Conservation (phyloP, 768 basidiomycete genomes). For the Cubamyces sp. region DNA sequence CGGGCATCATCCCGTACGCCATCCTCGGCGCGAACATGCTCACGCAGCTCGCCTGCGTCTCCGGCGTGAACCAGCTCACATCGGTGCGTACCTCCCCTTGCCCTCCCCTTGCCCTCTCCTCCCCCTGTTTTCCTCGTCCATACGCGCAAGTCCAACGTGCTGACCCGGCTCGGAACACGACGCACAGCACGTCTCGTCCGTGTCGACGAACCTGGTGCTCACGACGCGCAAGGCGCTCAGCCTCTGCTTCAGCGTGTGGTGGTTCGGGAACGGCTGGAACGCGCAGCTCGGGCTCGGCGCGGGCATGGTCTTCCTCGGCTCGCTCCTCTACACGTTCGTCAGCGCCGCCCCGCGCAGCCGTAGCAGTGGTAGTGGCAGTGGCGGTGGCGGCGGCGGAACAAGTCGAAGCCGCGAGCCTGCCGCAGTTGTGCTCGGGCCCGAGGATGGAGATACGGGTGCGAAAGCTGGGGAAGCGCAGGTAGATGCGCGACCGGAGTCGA, state of each 20-base stretch:
- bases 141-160: too few relatives aligned
- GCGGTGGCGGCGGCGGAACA: too few relatives aligned
- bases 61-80: conserved; percentile 81
- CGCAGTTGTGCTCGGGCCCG: neutral
- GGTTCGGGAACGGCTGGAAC: conserved; percentile 79
- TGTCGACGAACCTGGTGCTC: conserved; percentile 80
- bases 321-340: conserved; percentile 52
- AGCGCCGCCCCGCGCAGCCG: conserved; percentile 20
- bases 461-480: neutral
- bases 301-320: conserved; percentile 73
- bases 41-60: conserved; percentile 80
- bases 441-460: neutral
- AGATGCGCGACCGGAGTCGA: too few relatives aligned
- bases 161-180: too few relatives aligned
- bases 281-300: conserved; percentile 66
- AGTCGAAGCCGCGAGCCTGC: neutral
- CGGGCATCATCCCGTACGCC: conserved; percentile 50
- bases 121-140: neutral
- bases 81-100: conserved; percentile 52
- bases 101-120: neutral
- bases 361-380: too few relatives aligned
- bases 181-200: conserved; percentile 73
- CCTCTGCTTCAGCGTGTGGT: conserved; percentile 83
- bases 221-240: conserved; percentile 82
- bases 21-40: conserved; percentile 66